Base-by-base conservation (phyloP, 164 flowering plant species). In the Taxillus chinensis region DNA sequence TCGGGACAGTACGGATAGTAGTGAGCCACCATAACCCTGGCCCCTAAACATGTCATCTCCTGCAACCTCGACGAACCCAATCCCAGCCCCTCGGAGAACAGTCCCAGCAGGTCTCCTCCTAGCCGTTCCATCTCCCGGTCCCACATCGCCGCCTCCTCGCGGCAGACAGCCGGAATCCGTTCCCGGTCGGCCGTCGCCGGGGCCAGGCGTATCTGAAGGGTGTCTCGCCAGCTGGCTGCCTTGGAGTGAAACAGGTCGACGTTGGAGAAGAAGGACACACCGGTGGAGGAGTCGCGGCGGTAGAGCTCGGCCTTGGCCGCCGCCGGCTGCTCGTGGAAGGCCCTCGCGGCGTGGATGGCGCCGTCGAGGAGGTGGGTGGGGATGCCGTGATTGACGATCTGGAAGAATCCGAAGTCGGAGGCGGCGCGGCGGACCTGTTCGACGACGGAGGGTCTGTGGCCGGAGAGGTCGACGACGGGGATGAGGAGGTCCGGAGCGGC, bases 1-100 rank as follows among this genome's bases (percentile, higher is more conserved):
- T 86, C 75, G 0, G 95, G 97, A 62, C 95, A 90, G 39, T 57
- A 61, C 5, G 95, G 97, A 59, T 90, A 87, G 67, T 76, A 83
- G 41, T 87, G 85, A 1, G 73, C 83, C 56, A 64, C 85, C 79
- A 83, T 54, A 6, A 43, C 3, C 69, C 77, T 72, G 41, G 65
- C 69, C 39, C 74, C 90, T 60, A 67, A 51, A 62, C 77, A 80
- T 4, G 75, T 55, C 74, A 74, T 9, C 17, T 75, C 78, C 70
- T 75, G 75, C 71, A 82, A 62, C 74, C 56, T 80, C 6, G 57
- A 73, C 0, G 37, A 7, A 5, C 64, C 66, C 65, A 84, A 40
- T 11, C 97, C 90, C 62, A 87, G 51, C 50, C 92, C 90, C 67
- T 83, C 84, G 3, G 75, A 64, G 67, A 89, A 45, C 46, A 81